phyloP scores from a whole-genome alignment of 129 eudicot genomes.

The Logfia minima region DNA sequence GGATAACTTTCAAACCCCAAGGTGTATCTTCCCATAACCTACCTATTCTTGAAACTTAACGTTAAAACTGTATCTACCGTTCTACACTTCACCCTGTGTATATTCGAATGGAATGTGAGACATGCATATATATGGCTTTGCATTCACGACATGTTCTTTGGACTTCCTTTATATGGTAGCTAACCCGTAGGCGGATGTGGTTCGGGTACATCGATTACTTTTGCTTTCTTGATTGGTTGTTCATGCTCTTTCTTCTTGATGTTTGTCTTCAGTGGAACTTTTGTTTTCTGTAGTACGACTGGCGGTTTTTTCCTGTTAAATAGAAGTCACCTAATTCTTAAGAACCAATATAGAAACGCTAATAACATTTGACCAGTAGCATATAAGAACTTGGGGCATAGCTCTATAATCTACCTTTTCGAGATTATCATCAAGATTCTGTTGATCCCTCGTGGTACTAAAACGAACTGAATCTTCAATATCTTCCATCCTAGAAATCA shows the following conservation, averaged over 20 bases:
- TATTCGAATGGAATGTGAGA: slow-evolving; percentile 1
- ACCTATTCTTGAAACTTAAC: slow-evolving; percentile 4
- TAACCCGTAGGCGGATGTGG: neutral
- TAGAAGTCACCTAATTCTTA: neutral
- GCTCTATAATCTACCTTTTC: slow-evolving; percentile 44
- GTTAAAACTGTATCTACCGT: slow-evolving; percentile 24
- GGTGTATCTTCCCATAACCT: slow-evolving; percentile 11
- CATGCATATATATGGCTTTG: slow-evolving; percentile 10
- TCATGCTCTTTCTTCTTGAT: slow-evolving; percentile 41
- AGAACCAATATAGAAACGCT: neutral
- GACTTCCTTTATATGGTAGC: slow-evolving; percentile 21
- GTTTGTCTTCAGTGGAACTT: slow-evolving; percentile 30
- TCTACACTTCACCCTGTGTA: slow-evolving; percentile 27
- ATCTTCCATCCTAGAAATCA: slow-evolving; percentile 26
- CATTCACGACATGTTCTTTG: slow-evolving; percentile 2
- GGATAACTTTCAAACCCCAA: slow-evolving; percentile 10
- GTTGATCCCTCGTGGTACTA: slow-evolving; percentile 27
- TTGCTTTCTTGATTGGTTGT: slow-evolving; percentile 8
- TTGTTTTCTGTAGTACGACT: slow-evolving; percentile 33
- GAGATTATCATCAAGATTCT: slow-evolving; percentile 34
- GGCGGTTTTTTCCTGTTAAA: slow-evolving; percentile 43
- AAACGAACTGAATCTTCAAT: slow-evolving; percentile 31
- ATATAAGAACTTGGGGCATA: neutral
- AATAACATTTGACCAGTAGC: neutral
- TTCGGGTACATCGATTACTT: neutral